phyloP scores from a whole-genome alignment of 108 stramenopile genomes.

The Schizochytrium sp. region DNA sequence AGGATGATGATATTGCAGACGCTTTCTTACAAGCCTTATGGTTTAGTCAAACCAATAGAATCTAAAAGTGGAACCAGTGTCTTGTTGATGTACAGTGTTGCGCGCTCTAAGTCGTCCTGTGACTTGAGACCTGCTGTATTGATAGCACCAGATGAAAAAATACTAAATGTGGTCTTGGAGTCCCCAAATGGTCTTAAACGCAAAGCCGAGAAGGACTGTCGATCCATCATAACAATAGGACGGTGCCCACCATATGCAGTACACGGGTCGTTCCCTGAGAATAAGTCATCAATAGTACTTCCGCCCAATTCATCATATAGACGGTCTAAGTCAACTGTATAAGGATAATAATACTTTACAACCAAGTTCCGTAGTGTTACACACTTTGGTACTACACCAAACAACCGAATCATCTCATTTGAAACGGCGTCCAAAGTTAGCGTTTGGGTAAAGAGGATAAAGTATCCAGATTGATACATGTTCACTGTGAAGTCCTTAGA shows the following conservation, averaged over 20 bases:
- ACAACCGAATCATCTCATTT: background rate
- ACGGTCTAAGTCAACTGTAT: background rate
- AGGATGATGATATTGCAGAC: background rate
- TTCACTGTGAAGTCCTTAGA: background rate
- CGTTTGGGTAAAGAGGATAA: constrained; percentile 10
- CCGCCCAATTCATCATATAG: background rate
- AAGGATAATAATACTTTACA: background rate
- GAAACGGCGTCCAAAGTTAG: background rate
- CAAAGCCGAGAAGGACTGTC: constrained; percentile 23
- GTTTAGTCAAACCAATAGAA: background rate
- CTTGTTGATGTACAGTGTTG: background rate
- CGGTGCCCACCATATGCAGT: background rate
- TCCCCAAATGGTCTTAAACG: background rate
- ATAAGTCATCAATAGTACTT: background rate
- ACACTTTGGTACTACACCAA: background rate
- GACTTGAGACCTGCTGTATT: background rate
- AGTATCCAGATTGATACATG: constrained; percentile 17
- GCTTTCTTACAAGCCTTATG: background rate
- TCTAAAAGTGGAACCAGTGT: background rate
- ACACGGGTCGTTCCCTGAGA: background rate
- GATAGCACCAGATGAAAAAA: background rate
- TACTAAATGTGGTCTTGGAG: background rate
- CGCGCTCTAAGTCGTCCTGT: background rate
- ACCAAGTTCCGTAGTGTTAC: background rate
- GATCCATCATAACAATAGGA: background rate